Evolutionary conservation across 139 green algal genomes (phyloP).

Genomic region (Chlamydomonas urium): DNA sequence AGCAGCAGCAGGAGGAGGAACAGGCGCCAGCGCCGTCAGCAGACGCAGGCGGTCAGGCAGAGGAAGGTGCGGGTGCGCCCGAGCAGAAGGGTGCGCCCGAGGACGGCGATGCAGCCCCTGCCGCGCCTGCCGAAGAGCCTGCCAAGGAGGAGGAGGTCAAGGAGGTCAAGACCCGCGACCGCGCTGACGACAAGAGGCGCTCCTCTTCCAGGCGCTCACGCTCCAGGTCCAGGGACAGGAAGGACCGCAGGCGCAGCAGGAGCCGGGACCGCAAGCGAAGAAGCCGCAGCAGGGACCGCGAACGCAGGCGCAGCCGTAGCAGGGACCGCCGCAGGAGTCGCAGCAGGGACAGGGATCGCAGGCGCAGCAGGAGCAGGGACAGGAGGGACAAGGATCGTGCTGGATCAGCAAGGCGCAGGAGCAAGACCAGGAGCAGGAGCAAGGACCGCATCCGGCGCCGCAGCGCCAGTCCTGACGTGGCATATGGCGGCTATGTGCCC

Average conservation of each 20-base stretch:
- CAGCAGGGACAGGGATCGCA: not conserved
- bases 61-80: no score
- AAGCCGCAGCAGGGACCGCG: not conserved
- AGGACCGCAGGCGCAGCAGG: not conserved
- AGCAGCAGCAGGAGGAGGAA: no score
- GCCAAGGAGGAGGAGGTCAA: no score
- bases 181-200: not conserved
- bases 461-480: conserved; percentile 5
- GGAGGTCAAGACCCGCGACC: not conserved
- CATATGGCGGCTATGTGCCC: conserved; percentile 5
- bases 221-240: not conserved
- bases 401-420: no score
- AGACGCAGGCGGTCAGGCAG: no score
- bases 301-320: not conserved
- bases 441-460: not conserved
- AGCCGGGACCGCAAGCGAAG: not conserved
- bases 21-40: no score
- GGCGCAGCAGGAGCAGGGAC: no score
- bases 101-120: no score
- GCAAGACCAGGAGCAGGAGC: not conserved
- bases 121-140: no score
- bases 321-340: not conserved
- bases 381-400: no score
- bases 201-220: conserved; percentile 5
- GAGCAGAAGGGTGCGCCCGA: no score